These are phyloP conservation scores for Simplicillium aogashimaense DNA, from an alignment of 2,329 filamentous ascomycete species.

Conservation along the genomic window DNA sequence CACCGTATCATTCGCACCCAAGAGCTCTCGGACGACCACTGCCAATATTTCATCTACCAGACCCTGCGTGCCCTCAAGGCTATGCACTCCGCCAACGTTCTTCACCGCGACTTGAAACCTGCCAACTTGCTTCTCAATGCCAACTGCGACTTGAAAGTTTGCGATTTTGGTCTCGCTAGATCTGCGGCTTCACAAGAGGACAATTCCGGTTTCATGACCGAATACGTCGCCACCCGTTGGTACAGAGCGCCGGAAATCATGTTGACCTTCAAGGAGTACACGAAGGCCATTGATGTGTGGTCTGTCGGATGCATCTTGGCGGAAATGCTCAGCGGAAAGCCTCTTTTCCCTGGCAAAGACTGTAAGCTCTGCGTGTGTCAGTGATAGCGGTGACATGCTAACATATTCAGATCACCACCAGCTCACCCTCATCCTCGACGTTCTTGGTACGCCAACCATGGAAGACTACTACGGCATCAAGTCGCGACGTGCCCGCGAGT, in stretches of 20 bases:
- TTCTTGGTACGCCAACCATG: slow-evolving; percentile 96
- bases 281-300: slow-evolving; percentile 99
- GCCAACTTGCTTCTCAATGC: slow-evolving; percentile 96
- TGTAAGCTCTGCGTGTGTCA: too few species aligned
- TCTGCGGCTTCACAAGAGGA: slow-evolving; percentile 92
- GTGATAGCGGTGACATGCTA: not conserved
- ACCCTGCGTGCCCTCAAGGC: slow-evolving; percentile 98
- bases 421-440: slow-evolving; percentile 96
- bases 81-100: slow-evolving; percentile 94
- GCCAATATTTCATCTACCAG: slow-evolving; percentile 99
- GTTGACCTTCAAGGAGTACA: slow-evolving; percentile 99
- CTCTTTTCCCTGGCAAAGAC: slow-evolving; percentile 98
- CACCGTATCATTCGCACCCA: slow-evolving; percentile 96
- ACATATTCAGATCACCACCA: slow-evolving; percentile 75
- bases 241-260: slow-evolving; percentile 94
- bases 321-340: slow-evolving; percentile 86
- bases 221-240: slow-evolving; percentile 98
- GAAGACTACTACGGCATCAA: slow-evolving; percentile 92
- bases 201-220: slow-evolving; percentile 98
- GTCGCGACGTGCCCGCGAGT: slow-evolving; percentile 91
- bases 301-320: slow-evolving; percentile 96
- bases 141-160: slow-evolving; percentile 98
- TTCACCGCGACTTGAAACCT: slow-evolving; percentile 93
- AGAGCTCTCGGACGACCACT: slow-evolving; percentile 92
- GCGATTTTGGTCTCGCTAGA: slow-evolving; percentile 93